These are phyloP conservation scores for Colletotrichum magnum DNA, from an alignment of 2,329 filamentous ascomycete species.

Conservation along the genomic window DNA sequence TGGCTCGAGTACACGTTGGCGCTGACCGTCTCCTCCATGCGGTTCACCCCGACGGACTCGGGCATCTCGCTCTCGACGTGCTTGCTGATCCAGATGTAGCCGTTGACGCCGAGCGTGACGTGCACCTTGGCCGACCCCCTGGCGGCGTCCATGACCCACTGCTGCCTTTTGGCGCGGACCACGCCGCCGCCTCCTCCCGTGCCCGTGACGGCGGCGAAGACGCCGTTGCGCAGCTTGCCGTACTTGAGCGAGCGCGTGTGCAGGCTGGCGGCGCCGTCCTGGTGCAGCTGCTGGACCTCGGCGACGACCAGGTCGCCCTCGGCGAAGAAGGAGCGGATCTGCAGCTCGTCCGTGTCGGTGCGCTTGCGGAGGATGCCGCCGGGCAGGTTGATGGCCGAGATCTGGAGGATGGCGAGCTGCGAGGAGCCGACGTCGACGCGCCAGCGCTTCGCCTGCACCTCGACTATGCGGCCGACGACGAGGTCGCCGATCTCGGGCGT, in stretches of 20 bases:
- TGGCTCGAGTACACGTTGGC: constrained; percentile 93
- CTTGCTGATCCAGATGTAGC: constrained; percentile 95
- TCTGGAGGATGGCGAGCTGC: constrained; percentile 85
- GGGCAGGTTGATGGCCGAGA: constrained; percentile 93
- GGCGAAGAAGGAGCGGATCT: constrained; percentile 96
- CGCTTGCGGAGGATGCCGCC: constrained; percentile 92
- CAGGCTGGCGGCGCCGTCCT: constrained; percentile 87
- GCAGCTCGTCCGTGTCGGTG: constrained; percentile 95
- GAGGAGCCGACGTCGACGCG: constrained; percentile 93
- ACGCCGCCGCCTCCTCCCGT: constrained; percentile 89
- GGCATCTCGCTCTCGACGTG: constrained; percentile 77
- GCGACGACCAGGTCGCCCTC: constrained; percentile 95
- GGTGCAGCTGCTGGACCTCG: constrained; percentile 91
- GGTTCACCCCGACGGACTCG: constrained; percentile 79
- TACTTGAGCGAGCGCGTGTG: constrained; percentile 95
- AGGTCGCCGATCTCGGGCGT: constrained; percentile 96
- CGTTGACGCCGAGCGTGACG: constrained; percentile 93
- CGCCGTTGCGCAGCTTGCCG: constrained; percentile 93
- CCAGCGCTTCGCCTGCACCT: constrained; percentile 95
- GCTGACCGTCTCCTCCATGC: constrained; percentile 89
- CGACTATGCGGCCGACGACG: constrained; percentile 92
- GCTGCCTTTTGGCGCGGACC: constrained; percentile 85
- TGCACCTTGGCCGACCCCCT: constrained; percentile 78
- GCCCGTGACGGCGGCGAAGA: constrained; percentile 87
- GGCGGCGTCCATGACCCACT: constrained; percentile 80